Evolutionary conservation across 1,284 basidiomycete species (phyloP).

Genomic region (Ustilago shanxiensis): DNA sequence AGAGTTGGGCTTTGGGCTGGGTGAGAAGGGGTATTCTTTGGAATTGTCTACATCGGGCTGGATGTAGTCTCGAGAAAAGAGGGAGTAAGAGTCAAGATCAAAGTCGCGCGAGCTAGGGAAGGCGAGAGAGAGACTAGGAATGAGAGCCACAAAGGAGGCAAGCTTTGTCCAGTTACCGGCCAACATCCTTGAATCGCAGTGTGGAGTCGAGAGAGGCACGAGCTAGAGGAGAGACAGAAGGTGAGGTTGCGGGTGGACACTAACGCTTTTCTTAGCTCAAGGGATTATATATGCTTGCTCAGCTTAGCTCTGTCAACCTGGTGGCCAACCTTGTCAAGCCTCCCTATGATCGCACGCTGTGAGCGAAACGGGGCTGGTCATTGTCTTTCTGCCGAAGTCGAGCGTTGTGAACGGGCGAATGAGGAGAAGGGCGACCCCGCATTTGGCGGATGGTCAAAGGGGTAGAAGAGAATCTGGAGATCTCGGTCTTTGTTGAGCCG

Average conservation of each 20-base stretch:
- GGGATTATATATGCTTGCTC: constrained; percentile 7
- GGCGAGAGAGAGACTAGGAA: constrained; percentile 20
- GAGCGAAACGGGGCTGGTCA: background rate
- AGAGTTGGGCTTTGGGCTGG: constrained; percentile 13
- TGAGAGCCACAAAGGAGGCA: constrained; percentile 20
- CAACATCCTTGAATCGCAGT: constrained; percentile 30
- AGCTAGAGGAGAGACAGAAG: background rate
- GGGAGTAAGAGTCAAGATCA: constrained; percentile 86
- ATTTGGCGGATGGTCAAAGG: constrained; percentile 7
- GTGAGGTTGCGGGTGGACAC: background rate
- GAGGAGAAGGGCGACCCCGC: constrained; percentile 25
- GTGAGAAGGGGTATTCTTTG: constrained; percentile 15
- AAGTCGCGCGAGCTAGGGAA: constrained; percentile 33
- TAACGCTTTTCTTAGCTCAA: too few relatives aligned
- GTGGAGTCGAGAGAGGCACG: background rate
- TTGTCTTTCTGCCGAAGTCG: background rate
- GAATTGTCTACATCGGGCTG: constrained; percentile 75
- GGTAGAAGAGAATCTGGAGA: background rate
- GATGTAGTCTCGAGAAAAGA: constrained; percentile 96
- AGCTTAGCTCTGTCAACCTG: background rate
- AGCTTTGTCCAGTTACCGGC: constrained; percentile 26
- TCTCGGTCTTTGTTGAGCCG: constrained; percentile 10
- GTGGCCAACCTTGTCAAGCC: background rate
- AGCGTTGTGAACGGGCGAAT: background rate
- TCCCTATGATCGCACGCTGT: background rate